Evolutionary conservation across 306 rosid genomes (phyloP).

Genomic region (Vigna angularis): DNA sequence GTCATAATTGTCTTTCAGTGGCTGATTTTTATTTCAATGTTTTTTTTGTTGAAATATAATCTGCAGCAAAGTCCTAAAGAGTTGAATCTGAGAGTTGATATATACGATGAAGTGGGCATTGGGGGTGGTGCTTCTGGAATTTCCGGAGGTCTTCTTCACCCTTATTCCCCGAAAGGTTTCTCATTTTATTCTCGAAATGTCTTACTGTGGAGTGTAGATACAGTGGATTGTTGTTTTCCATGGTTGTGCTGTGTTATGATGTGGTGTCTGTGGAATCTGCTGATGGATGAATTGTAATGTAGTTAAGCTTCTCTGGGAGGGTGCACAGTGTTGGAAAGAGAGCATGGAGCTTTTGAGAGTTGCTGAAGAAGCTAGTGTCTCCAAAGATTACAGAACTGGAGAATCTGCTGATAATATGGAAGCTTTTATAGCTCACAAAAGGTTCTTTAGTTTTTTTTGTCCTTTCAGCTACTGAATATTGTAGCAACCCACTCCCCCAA

Average conservation of each 20-base stretch:
- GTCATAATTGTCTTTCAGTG: neutral
- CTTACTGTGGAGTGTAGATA: neutral
- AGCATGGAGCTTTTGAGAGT: conserved; percentile 70
- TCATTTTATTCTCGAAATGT: conserved; percentile 24
- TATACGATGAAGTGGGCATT: conserved; percentile 84
- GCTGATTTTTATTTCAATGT: neutral
- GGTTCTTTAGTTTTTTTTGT: conserved; percentile 53
- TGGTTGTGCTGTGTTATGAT: neutral
- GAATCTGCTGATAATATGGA: conserved; percentile 44
- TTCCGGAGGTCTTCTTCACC: conserved; percentile 93
- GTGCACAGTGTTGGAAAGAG: conserved; percentile 90
- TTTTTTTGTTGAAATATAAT: conserved; percentile 23
- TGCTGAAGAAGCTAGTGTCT: conserved; percentile 69
- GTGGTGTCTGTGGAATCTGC: conserved; percentile 3
- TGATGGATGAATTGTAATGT: conserved; percentile 34
- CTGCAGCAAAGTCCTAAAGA: conserved; percentile 73
- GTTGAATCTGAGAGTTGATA: conserved; percentile 61
- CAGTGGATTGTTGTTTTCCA: conserved; percentile 29
- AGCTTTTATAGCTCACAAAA: conserved; percentile 55
- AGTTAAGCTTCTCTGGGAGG: conserved; percentile 84
- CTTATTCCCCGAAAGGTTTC: conserved; percentile 92
- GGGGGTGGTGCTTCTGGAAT: conserved; percentile 97
- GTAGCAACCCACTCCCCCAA: neutral
- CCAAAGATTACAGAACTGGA: conserved; percentile 42
- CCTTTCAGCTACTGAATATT: conserved; percentile 11